Conservation (phyloP, 371 early-diverging fungal species). For the Dinochytrium kinnereticum region DNA sequence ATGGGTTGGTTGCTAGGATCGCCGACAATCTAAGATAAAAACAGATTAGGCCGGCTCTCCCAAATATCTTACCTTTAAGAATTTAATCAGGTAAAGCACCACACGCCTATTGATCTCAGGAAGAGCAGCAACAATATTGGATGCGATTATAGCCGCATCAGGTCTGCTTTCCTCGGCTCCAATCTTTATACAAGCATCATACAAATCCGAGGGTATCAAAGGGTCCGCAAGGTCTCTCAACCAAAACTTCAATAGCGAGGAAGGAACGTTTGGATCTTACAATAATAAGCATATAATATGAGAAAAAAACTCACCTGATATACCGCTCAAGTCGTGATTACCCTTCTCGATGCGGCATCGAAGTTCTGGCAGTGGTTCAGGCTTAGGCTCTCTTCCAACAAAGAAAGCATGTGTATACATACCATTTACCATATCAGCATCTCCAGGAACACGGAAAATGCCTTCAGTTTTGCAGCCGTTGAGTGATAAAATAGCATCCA, state of each 20-base stretch:
- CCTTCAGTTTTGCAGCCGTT: constrained; percentile 88
- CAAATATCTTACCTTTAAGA: constrained; percentile 72
- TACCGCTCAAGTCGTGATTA: constrained; percentile 69
- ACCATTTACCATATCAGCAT: constrained; percentile 87
- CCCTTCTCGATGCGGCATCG: constrained; percentile 80
- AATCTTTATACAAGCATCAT: constrained; percentile 55
- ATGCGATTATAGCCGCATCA: constrained; percentile 53
- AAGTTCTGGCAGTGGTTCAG: constrained; percentile 49
- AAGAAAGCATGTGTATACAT: constrained; percentile 28
- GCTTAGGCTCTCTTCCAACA: neutral
- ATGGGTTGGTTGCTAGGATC: constrained; percentile 66
- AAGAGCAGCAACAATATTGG: constrained; percentile 67
- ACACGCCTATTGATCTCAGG: constrained; percentile 81
- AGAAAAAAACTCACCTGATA: too few species aligned
- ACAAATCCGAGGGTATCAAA: constrained; percentile 82
- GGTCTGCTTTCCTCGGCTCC: constrained; percentile 39
- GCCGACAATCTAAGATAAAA: constrained; percentile 67
- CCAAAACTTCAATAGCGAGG: constrained; percentile 92
- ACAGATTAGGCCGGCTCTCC: neutral
- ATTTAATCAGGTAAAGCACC: constrained; percentile 76
- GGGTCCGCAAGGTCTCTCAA: constrained; percentile 92
- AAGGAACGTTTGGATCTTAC: constrained; percentile 94
- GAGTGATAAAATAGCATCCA: constrained; percentile 72
- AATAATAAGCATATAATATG: too few species aligned
- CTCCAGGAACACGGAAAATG: constrained; percentile 97